A percentile compares a stretch with the other conserved stretches of the same genome.
Evolutionary conservation across 306 rosid genomes (phyloP).

Genomic region (Lathyrus tuberosus): DNA sequence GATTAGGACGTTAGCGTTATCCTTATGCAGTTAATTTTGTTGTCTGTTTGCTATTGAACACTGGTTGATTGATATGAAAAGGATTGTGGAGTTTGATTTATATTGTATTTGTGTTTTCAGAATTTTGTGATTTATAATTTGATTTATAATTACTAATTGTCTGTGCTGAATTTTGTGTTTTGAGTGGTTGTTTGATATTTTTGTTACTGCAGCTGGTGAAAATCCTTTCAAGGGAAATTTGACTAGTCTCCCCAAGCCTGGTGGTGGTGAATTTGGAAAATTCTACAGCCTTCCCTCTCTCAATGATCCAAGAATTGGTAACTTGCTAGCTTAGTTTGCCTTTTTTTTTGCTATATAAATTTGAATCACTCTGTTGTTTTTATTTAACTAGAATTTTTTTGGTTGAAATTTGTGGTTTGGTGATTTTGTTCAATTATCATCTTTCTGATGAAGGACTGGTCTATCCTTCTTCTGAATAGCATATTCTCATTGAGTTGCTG

Average conservation of each 20-base stretch:
- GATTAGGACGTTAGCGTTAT: not conserved
- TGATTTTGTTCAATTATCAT: not conserved
- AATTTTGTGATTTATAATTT: constrained; percentile 5
- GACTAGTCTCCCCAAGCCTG: constrained; percentile 89
- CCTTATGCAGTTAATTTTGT: not conserved
- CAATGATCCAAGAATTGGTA: constrained; percentile 94
- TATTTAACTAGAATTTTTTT: constrained; percentile 1
- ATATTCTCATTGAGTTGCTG: constrained; percentile 19
- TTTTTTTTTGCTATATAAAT: not conserved
- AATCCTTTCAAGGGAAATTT: constrained; percentile 85
- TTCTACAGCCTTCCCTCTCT: constrained; percentile 92
- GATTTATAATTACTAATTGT: not conserved
- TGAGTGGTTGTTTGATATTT: constrained; percentile 26
- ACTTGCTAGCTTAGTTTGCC: constrained; percentile 12
- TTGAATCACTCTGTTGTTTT: not conserved
- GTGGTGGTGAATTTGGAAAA: constrained; percentile 96
- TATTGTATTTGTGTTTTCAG: not conserved
- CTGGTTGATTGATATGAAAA: constrained; percentile 3
- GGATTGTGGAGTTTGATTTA: not conserved
- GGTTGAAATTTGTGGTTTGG: constrained; percentile 10
- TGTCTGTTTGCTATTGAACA: not conserved
- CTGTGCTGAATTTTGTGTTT: constrained; percentile 5
- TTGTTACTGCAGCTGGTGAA: constrained; percentile 64
- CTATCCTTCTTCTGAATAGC: constrained; percentile 4
- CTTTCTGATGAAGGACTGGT: constrained; percentile 16